A percentile compares a stretch with the other conserved stretches of the same genome.
phyloP scores from a whole-genome alignment of 225 moss, liverwort and hornwort genomes.

The Rhytidiadelphus loreus region DNA sequence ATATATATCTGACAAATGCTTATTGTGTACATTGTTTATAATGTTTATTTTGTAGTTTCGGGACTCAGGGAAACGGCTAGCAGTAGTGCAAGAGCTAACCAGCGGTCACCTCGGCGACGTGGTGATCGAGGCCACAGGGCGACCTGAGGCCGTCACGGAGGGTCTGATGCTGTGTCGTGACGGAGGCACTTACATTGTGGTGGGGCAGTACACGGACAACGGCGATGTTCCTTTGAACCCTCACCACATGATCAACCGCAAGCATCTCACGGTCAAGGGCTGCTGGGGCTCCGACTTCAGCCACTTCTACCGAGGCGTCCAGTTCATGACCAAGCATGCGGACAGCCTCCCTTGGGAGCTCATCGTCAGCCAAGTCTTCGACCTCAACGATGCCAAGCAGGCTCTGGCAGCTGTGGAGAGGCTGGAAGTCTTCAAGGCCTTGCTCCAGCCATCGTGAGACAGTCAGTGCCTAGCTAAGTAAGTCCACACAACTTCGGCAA shows the following conservation, averaged over 20 bases:
- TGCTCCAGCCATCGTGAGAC: conserved; percentile 22
- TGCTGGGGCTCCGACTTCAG: conserved; percentile 92
- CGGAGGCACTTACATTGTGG: conserved; percentile 65
- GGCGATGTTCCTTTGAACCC: conserved; percentile 67
- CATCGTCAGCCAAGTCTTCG: conserved; percentile 34
- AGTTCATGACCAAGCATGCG: conserved; percentile 61
- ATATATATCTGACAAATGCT: background rate
- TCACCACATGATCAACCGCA: conserved; percentile 64
- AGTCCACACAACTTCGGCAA: background rate
- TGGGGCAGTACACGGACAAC: conserved; percentile 78
- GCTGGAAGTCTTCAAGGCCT: conserved; percentile 67
- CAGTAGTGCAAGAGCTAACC: conserved; percentile 29
- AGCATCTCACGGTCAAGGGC: conserved; percentile 65
- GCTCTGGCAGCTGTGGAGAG: conserved; percentile 50
- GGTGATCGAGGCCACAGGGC: conserved; percentile 77
- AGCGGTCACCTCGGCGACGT: conserved; percentile 48
- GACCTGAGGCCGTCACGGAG: conserved; percentile 67
- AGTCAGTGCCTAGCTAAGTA: background rate
- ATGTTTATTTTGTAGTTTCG: conserved; percentile 4
- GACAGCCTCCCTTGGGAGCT: conserved; percentile 58
- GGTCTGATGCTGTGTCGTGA: conserved; percentile 62
- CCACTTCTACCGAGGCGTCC: conserved; percentile 73
- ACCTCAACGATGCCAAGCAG: conserved; percentile 27
- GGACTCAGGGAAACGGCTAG: conserved; percentile 18
- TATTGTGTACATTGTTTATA: no score